These are phyloP conservation scores for Wickerhamomyces bisporus DNA, from an alignment of 805 yeast species.

Conservation along the genomic window DNA sequence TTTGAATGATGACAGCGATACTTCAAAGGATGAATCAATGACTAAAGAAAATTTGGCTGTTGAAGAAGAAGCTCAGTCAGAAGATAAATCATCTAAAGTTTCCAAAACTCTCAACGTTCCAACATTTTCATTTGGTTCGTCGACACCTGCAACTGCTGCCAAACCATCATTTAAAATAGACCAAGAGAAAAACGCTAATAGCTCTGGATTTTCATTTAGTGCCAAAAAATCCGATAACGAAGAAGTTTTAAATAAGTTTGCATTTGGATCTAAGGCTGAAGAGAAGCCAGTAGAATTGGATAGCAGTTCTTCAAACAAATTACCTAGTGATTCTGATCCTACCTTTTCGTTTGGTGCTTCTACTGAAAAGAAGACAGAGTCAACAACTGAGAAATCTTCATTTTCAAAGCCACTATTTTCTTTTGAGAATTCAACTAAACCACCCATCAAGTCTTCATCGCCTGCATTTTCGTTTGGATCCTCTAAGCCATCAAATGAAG, in stretches of 20 bases:
- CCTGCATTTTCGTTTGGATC: neutral
- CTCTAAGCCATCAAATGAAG: neutral
- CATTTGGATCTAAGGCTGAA: neutral
- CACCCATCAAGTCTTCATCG: neutral
- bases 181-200: too few species aligned
- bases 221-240: too few species aligned
- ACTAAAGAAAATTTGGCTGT: neutral
- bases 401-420: neutral
- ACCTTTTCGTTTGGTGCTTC: neutral
- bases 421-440: neutral
- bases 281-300: slow-evolving; percentile 3
- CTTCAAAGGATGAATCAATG: slow-evolving; percentile 7
- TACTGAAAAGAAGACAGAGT: neutral
- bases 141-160: slow-evolving; percentile 3
- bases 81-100: neutral
- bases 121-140: slow-evolving; percentile 1
- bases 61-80: slow-evolving; percentile 2
- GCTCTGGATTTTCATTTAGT: too few species aligned
- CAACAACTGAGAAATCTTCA: too few species aligned
- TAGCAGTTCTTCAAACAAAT: too few species aligned
- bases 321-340: too few species aligned
- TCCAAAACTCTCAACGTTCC: too few species aligned
- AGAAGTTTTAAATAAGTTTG: too few species aligned
- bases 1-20: slow-evolving; percentile 13
- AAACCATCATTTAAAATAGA: neutral